These are phyloP conservation scores for Hypholoma fasciculare DNA, from an alignment of 768 basidiomycete genomes.

Conservation along the genomic window DNA sequence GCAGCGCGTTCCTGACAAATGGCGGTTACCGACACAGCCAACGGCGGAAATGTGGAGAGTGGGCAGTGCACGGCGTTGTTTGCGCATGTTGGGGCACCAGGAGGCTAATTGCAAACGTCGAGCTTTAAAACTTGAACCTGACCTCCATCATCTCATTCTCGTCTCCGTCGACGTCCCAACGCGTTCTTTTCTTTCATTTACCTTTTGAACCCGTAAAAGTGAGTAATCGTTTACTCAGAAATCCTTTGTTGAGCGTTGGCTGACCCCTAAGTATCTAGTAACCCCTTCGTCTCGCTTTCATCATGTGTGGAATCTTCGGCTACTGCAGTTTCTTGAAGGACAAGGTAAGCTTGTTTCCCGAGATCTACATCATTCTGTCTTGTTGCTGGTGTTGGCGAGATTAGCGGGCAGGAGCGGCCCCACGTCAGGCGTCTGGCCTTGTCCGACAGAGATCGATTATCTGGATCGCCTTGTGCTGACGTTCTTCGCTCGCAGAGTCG, in stretches of 20 bases:
- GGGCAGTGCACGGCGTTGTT: conserved; percentile 23
- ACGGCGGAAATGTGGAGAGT: conserved; percentile 4
- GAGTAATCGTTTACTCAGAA: not conserved
- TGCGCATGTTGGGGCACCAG: conserved; percentile 27
- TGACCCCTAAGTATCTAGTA: not conserved
- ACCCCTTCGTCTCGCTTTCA: conserved; percentile 13
- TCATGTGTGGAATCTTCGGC: conserved; percentile 95
- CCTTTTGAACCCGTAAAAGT: conserved; percentile 12
- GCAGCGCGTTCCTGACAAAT: too few species aligned
- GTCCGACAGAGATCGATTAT: conserved; percentile 3
- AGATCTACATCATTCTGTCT: conserved; percentile 4
- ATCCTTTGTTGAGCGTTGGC: not conserved
- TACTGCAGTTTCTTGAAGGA: conserved; percentile 96
- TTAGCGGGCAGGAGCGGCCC: too few species aligned
- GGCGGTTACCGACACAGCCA: not conserved
- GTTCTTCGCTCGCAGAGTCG: conserved; percentile 59
- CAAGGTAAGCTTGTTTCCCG: conserved; percentile 58
- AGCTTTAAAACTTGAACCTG: conserved; percentile 16
- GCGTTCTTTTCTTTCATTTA: conserved; percentile 21
- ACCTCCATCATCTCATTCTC: conserved; percentile 13
- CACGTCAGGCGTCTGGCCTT: too few species aligned
- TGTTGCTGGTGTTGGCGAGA: too few species aligned
- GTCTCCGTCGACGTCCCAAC: conserved; percentile 17
- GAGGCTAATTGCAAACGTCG: conserved; percentile 14
- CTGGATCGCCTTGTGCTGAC: conserved; percentile 16